Evolutionary conservation across 2,329 filamentous ascomycete species (phyloP).

Genomic region (Colletotrichum somersetense): DNA sequence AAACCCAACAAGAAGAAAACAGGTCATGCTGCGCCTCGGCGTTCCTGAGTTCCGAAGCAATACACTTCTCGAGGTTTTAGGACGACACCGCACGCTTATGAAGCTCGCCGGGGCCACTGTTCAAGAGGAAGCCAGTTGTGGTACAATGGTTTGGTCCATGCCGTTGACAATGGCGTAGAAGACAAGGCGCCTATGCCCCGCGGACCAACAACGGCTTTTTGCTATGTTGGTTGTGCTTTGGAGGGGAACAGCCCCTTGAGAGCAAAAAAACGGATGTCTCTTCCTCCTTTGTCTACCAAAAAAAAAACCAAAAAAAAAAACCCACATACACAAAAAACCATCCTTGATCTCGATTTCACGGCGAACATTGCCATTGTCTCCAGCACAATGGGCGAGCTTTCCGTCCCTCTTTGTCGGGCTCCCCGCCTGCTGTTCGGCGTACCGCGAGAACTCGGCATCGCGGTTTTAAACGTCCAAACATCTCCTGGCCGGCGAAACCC

Average conservation of each 20-base stretch:
- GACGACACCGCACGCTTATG: not conserved
- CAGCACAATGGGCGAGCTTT: not conserved
- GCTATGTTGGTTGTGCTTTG: not conserved
- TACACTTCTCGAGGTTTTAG: not conserved
- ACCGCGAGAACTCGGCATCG: not conserved
- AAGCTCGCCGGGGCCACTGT: too few relatives aligned
- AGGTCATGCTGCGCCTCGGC: not conserved
- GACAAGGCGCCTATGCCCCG: not conserved
- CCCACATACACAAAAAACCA: not conserved
- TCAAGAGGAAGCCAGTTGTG: not conserved
- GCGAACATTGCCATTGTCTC: too few relatives aligned
- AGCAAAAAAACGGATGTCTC: too few relatives aligned
- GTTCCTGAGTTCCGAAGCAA: too few relatives aligned
- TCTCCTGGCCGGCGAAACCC: not conserved
- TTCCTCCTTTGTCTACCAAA: too few relatives aligned
- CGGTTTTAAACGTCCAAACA: not conserved
- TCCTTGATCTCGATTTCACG: not conserved
- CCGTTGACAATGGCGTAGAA: not conserved
- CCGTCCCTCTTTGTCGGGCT: not conserved
- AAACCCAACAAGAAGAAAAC: too few relatives aligned
- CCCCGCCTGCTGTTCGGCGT: not conserved
- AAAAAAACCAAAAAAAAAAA: too few relatives aligned
- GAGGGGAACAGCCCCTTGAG: too few relatives aligned
- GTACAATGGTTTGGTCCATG: not conserved
- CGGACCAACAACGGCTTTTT: not conserved